Percentiles rank a stretch among this genome's conserved stretches.
These are phyloP conservation scores for Glebionis coronaria DNA, from an alignment of 129 eudicot genomes.

Conservation along the genomic window DNA sequence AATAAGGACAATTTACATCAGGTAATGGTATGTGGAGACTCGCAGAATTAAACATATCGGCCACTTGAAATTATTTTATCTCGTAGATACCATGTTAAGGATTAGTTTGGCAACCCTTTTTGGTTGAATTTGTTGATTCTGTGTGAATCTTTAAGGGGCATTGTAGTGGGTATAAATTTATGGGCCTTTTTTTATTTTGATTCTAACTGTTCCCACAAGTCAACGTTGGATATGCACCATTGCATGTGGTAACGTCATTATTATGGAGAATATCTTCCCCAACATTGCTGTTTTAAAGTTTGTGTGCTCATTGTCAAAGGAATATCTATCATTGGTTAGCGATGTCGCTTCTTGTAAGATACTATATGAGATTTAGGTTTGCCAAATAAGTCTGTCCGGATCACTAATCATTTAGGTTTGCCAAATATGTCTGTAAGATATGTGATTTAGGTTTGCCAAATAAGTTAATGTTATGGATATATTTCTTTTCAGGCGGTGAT, in stretches of 20 bases:
- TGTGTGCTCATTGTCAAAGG: slow-evolving; percentile 5
- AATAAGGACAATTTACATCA: not conserved
- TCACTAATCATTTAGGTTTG: not conserved
- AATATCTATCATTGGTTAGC: not conserved
- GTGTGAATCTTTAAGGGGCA: not conserved
- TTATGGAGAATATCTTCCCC: not conserved
- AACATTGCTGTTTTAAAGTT: slow-evolving; percentile 13
- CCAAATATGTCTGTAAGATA: too few relatives aligned
- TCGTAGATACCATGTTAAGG: slow-evolving; percentile 1
- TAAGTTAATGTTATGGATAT: slow-evolving; percentile 13
- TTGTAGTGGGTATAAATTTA: slow-evolving; percentile 1
- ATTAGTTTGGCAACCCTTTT: not conserved
- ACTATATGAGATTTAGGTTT: not conserved
- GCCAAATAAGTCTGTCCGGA: not conserved
- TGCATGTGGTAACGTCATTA: not conserved
- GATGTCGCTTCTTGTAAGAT: too few relatives aligned
- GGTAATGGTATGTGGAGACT: too few relatives aligned
- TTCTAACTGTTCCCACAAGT: not conserved
- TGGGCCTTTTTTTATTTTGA: not conserved
- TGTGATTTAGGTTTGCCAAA: not conserved
- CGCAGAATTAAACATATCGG: not conserved
- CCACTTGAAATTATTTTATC: not conserved
- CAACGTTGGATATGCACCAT: not conserved
- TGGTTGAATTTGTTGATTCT: slow-evolving; percentile 7
- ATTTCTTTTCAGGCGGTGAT: slow-evolving; percentile 77